Conservation (phyloP, 768 basidiomycete genomes). For the Mycena capillaripes region DNA sequence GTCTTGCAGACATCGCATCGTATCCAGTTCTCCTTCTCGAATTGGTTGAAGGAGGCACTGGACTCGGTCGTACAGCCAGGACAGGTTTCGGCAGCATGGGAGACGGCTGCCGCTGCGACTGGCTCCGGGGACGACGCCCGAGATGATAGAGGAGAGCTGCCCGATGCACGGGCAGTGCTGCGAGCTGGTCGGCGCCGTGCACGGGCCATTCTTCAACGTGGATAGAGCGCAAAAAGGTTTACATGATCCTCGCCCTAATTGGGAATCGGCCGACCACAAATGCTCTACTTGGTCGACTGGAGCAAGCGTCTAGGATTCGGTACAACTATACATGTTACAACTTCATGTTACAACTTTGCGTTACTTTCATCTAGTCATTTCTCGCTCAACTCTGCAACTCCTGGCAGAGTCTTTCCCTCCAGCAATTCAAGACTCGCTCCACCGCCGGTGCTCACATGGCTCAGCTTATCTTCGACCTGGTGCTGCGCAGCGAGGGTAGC, state of each 20-base stretch:
- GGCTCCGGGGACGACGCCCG: constrained; percentile 25
- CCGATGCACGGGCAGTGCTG: constrained; percentile 21
- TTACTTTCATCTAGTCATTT: constrained; percentile 59
- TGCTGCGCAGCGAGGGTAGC: constrained; percentile 96
- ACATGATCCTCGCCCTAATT: no score
- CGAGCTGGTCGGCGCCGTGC: constrained; percentile 26
- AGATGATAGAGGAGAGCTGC: constrained; percentile 31
- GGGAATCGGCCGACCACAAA: no score
- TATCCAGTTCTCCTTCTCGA: constrained; percentile 84
- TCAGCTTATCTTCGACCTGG: constrained; percentile 87
- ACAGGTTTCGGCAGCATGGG: constrained; percentile 49
- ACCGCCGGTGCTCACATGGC: constrained; percentile 97
- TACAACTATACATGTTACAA: constrained; percentile 16
- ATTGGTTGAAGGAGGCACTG: constrained; percentile 47
- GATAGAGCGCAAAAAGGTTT: neutral
- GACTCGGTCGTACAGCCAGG: constrained; percentile 64
- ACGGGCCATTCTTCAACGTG: constrained; percentile 28
- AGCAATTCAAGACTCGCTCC: constrained; percentile 95
- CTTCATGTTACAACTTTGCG: constrained; percentile 30
- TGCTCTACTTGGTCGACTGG: neutral
- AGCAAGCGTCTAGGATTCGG: neutral
- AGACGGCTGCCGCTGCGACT: neutral
- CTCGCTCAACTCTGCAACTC: constrained; percentile 91
- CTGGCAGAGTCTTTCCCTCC: constrained; percentile 96
- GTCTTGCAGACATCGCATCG: constrained; percentile 84